Evolutionary conservation across 768 basidiomycete genomes (phyloP), one percentile per base, ranked within the genome.

Genomic region (Lentinula sp.): DNA sequence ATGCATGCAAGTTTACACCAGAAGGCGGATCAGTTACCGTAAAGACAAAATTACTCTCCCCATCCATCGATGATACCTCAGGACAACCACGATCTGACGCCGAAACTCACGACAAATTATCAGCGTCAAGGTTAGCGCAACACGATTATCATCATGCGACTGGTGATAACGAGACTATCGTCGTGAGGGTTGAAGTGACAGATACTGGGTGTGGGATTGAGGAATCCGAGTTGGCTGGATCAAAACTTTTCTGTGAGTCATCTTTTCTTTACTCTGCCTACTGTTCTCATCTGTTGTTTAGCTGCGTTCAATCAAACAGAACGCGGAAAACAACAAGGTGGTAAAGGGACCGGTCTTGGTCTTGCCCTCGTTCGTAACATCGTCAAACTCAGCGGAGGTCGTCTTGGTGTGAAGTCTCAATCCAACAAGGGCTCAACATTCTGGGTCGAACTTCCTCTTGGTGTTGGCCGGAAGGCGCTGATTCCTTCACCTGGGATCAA

Each of bases 141-240:
- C 59, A 60, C 37, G 50, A 60, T 18, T 48, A 53, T 5, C 23
- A 62, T 53, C 50, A 74, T 75, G 51, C 71, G 73, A 50, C 61
- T 59, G 46, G 71, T 4, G 58, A 74, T 59, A 81, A 85, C 62
- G 73, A 74, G n/a, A 46, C 45, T 65, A 84, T 85, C 57, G 82
- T 86, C 49, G 84, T 90, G 23, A 77, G 88, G 48, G 83, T 89
- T n/a, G 87, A 89, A 68, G 79, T 90, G 10, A 77, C 77, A 33
- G 88, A 88, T 70, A 88, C 87, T 0, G 83, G 83, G 6, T 81
- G 76, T 51, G 88, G 88, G 3, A 82, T 89, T 59, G 75, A 77
- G 55, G 78, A 79, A 42, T 77, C 77, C 65, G 87, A 89, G 67
- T 81, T 89, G 69, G 76, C 77, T 4, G 80, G 84, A 62, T 74